phyloP scores from a whole-genome alignment of 208 protist genomes.

The Phytomonas sp. region DNA sequence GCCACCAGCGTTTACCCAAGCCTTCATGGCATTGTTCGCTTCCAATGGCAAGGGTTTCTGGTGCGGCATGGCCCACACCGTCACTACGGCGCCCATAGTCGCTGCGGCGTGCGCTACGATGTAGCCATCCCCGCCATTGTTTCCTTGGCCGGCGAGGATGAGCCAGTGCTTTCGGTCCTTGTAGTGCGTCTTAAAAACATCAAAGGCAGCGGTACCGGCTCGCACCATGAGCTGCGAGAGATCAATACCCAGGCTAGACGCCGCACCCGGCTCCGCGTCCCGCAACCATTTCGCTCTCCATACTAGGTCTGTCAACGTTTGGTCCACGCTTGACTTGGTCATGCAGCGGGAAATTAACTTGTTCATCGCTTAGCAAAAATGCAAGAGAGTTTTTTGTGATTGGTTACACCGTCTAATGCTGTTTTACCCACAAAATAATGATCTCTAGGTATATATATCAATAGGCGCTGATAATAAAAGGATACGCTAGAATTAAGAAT shows the following conservation, averaged over 20 bases:
- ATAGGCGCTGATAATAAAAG: neutral
- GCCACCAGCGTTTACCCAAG: slow-evolving; percentile 30
- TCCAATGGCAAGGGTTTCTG: slow-evolving; percentile 47
- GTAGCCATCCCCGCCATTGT: slow-evolving; percentile 85
- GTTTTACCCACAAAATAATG: neutral
- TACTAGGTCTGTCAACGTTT: slow-evolving; percentile 19
- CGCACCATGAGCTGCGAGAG: slow-evolving; percentile 64
- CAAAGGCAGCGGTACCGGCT: slow-evolving; percentile 49
- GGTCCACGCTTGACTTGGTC: slow-evolving; percentile 8
- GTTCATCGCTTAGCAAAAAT: slow-evolving; percentile 7
- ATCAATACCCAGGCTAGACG: slow-evolving; percentile 33
- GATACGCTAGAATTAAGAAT: neutral
- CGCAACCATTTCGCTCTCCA: slow-evolving; percentile 73
- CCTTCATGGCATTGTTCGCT: slow-evolving; percentile 32
- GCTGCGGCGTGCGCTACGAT: slow-evolving; percentile 57
- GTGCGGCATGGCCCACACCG: slow-evolving; percentile 47
- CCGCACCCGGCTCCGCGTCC: slow-evolving; percentile 47
- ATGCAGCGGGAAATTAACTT: slow-evolving; percentile 10
- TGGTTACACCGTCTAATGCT: neutral
- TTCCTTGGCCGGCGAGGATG: slow-evolving; percentile 70
- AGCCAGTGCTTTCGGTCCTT: slow-evolving; percentile 38
- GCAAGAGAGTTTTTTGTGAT: neutral
- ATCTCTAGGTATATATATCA: neutral
- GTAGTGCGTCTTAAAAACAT: slow-evolving; percentile 33
- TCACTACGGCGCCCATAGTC: slow-evolving; percentile 27